A percentile compares a stretch with the other conserved stretches of the same genome.
phyloP scores from a whole-genome alignment of 257 asterid species.

The Ilex aquifolium region DNA sequence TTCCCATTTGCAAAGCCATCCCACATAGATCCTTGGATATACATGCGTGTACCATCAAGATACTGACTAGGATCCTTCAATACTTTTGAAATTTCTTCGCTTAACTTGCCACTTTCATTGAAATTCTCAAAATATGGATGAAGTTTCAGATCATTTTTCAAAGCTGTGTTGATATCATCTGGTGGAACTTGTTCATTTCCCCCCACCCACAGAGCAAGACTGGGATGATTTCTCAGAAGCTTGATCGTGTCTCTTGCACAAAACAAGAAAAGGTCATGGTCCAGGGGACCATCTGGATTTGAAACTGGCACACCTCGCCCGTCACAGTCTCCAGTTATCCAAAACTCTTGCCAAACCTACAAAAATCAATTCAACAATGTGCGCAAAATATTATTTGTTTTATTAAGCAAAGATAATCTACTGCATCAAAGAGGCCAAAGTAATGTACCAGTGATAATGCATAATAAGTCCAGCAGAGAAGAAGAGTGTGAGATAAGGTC shows the following conservation, averaged over 20 bases:
- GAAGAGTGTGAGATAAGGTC: too few relatives aligned
- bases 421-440: too few relatives aligned
- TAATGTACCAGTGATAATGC: too few relatives aligned
- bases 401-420: too few relatives aligned
- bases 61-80: conserved; percentile 70
- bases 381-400: too few relatives aligned
- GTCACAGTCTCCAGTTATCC: conserved; percentile 95
- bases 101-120: conserved; percentile 13
- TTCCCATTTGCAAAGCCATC: conserved; percentile 96
- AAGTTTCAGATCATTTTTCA: conserved; percentile 61
- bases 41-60: conserved; percentile 88
- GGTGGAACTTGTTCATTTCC: conserved; percentile 99
- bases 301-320: conserved; percentile 92
- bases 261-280: conserved; percentile 80
- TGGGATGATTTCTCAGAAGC: conserved; percentile 90
- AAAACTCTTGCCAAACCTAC: conserved; percentile 99
- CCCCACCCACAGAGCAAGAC: conserved; percentile 99
- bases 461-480: too few relatives aligned
- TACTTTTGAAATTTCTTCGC: conserved; percentile 14
- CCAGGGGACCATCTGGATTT: conserved; percentile 87
- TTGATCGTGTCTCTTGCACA: conserved; percentile 94
- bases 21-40: conserved; percentile 92
- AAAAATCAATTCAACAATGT: conserved; percentile 1
- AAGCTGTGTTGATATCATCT: conserved; percentile 63
- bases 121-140: conserved; percentile 50